Evolutionary conservation across 2,329 filamentous ascomycete species (phyloP), one percentile per base, ranked within the genome.

Genomic region (Epichloe sylvatica): DNA sequence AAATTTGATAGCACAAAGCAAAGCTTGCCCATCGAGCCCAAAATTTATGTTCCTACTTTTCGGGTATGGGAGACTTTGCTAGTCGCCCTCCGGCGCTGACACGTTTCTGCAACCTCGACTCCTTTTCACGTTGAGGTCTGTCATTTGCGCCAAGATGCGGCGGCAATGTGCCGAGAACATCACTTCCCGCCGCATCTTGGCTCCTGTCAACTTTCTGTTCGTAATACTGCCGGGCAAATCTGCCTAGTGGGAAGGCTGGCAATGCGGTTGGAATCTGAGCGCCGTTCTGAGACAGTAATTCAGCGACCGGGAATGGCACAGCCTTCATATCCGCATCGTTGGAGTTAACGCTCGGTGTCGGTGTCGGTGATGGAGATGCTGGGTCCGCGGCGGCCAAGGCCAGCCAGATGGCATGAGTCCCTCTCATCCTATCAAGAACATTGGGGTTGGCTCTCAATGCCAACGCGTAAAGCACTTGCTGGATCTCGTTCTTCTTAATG

Each of bases 401-500:
- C 40, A 98, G 74, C 70, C 90, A 97, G 15, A 97, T 78, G 1
- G 86, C 82, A 63, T 94, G 91, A 0, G 91, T 96, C 40, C 84
- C 86, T 49, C 92, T 80, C 38, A 89, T 92, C 55, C 83, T 86
- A 64, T 98, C 92, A 5, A 81, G 73, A 3, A 83, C 78, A 60
- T 98, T 98, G 13, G 90, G 86, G 60, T 90, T 95, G 13, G 87
- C 92, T 53, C 78, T 78, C 34, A 96, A 74, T 1, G 92, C 88
- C 44, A 98, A 74, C 3, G 86, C 91, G 60, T 96, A 94, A 25
- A 98, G 78, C 23, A 96, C 89, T 55, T 89, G 86, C 61, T 92
- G 86, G 49, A 98, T 87, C 62, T 98, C 90, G 64, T 96, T 96
- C 67, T 83, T 88, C 74, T 97, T 98, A 64, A 97, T 90, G 9